A percentile compares a stretch with the other conserved stretches of the same genome.
phyloP scores from a whole-genome alignment of 805 yeast genomes.

The Metschnikowia borealis region DNA sequence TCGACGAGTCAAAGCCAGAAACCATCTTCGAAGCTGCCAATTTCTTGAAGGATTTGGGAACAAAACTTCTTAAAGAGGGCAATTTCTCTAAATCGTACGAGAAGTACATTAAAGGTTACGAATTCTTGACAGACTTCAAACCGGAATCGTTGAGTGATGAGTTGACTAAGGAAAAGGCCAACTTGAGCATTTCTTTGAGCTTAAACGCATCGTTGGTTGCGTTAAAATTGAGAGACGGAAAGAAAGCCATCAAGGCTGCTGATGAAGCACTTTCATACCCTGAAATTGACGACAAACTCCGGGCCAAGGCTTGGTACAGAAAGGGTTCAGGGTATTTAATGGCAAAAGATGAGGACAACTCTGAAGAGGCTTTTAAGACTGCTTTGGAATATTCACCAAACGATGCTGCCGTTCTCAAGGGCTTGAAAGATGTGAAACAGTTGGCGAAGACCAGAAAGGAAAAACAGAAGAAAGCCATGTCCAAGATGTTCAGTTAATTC shows the following conservation, averaged over 20 bases:
- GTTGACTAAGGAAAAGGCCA: constrained; percentile 45
- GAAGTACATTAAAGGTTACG: constrained; percentile 72
- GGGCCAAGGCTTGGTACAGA: constrained; percentile 83
- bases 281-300: constrained; percentile 56
- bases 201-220: constrained; percentile 75
- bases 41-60: constrained; percentile 72
- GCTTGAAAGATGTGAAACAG: constrained; percentile 55
- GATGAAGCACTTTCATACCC: constrained; percentile 63
- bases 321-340: constrained; percentile 71
- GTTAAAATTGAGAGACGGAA: constrained; percentile 55
- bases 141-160: constrained; percentile 64
- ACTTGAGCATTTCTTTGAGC: constrained; percentile 58
- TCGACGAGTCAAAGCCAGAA: constrained; percentile 57
- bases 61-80: constrained; percentile 65
- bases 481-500: constrained; percentile 52
- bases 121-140: constrained; percentile 65
- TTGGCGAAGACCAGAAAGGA: constrained; percentile 51
- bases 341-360: constrained; percentile 65
- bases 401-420: constrained; percentile 68
- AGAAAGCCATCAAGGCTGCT: constrained; percentile 55
- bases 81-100: constrained; percentile 51
- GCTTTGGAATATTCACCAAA: constrained; percentile 64
- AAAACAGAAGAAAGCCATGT: constrained; percentile 69
- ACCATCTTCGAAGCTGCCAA: constrained; percentile 64
- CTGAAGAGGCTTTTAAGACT: constrained; percentile 58